Evolutionary conservation across 345 rosid species (phyloP), one percentile per base, ranked within the genome.

Genomic region (Stellera chamaejasme): DNA sequence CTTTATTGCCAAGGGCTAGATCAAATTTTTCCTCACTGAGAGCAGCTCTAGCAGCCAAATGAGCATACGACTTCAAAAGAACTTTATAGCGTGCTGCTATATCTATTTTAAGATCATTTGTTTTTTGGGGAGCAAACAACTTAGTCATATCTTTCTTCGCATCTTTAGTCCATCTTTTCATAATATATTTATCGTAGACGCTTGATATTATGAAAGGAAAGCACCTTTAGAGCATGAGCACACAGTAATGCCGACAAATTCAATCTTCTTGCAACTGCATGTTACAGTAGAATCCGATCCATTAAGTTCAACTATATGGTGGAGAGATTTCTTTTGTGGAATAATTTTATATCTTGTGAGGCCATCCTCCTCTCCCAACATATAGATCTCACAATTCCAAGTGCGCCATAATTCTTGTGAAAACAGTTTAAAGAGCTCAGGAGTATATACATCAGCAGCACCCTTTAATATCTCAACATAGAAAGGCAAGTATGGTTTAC

Each of bases 391-490:
- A 19, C 23, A 19, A 19, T 19, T 19, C 23, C 23, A 19, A 19
- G 23, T 19, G 23, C 23, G 23, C 23, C 23, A 19, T 19, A 19
- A 19, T 19, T 19, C 23, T 19, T 15, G 53, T 50, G 6, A 3
- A 50, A 50, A n/a, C 27, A 23, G 16, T 27, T 11, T 58, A 23
- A 1, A 19, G 2, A 25, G 25, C 13, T 45, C 46, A 10, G 61
- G 13, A 12, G 61, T 28, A 48, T 48, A 48, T 11, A 48, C 50
- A 9, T 48, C 16, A 13, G 1, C 6, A 5, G 0, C 53, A n/a
- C 46, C 51, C 11, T 23, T 23, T 44, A 58, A 26, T 26, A 58
- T 45, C 39, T 46, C 61, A 5, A 27, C 39, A 58, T 58, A 2
- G 5, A 0, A 13, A 9, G 50, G 6, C n/a, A 11, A 11, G 14